A percentile compares a stretch with the other conserved stretches of the same genome.
Conservation (phyloP, 2,329 filamentous ascomycete species). For the Neocucurbitaria cava region DNA sequence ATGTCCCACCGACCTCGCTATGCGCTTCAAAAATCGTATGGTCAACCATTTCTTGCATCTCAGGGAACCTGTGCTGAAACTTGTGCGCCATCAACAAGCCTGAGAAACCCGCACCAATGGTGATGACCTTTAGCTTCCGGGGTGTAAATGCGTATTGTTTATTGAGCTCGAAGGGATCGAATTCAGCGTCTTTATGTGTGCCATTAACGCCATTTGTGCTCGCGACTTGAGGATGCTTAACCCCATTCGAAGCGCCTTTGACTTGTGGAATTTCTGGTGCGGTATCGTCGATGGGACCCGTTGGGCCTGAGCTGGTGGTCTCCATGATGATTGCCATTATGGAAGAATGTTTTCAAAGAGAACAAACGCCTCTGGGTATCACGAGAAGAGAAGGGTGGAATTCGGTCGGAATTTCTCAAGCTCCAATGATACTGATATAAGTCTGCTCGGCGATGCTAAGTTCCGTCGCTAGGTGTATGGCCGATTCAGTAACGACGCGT, state of each 20-base stretch:
- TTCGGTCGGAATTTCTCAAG: background rate
- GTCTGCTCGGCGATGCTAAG: background rate
- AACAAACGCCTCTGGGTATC: constrained; percentile 5
- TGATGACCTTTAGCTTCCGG: constrained; percentile 28
- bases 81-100: constrained; percentile 46
- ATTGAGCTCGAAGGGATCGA: constrained; percentile 26
- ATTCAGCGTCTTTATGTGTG: background rate
- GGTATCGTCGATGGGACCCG: background rate
- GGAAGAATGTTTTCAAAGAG: background rate
- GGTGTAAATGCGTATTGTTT: constrained; percentile 25
- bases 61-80: constrained; percentile 39
- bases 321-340: constrained; percentile 23
- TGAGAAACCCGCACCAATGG: constrained; percentile 44
- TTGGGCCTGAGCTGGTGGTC: background rate
- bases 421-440: background rate
- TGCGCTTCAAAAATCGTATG: constrained; percentile 37
- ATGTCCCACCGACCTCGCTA: constrained; percentile 46
- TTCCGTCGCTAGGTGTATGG: background rate
- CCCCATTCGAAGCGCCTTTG: constrained; percentile 5
- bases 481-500: background rate
- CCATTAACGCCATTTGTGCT: constrained; percentile 6
- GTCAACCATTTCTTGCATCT: constrained; percentile 32
- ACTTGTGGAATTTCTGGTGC: constrained; percentile 16
- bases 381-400: background rate
- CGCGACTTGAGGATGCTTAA: background rate